Evolutionary conservation across 139 green algal species (phyloP), one percentile per base, ranked within the genome.

Genomic region (Tetradesmus obliquus): DNA sequence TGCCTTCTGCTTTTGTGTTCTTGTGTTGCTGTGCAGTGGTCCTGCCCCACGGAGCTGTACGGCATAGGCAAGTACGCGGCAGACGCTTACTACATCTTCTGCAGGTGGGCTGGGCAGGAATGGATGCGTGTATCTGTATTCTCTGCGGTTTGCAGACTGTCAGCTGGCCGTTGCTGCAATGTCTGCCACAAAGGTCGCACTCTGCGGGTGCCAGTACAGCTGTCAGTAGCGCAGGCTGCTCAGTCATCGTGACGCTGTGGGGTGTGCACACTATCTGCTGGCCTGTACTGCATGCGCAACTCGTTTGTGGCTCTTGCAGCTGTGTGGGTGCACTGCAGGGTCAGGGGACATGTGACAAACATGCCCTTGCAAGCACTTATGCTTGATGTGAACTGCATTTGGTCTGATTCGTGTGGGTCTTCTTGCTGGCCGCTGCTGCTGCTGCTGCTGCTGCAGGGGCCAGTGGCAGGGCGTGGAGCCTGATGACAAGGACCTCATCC

Each of bases 1-100:
- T 72, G 60, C 60, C 10, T 72, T 13, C 12, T 10, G 12, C 60
- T 72, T 13, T 19, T 10, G 10, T 19, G 60, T 13, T 3, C 22
- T 79, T 32, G 54, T 76, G 83, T 7, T 76, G 57, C 80, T 71
- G 55, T 87, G 55, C 94, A 98, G 93, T 99, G 98, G 98, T 84
- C 22, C 6, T 91, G 97, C 83, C 96, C 97, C 20, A 94, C 83
- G 2, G 91, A 99, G 95, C 96, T 99, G 74, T 96, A 96, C 66
- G 96, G 95, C 57, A 94, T 99, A 13, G 97, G 97, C 3, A 91
- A 97, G 88, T 99, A 99, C 69, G 98, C 94, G 0, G 94, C 96
- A 10, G 97, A 99, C 72, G 98, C 98, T 0, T 98, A 99, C 94
- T 94, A 91, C 81, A 99, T 99, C 15, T 99, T 99, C 88, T 99